phyloP scores from a whole-genome alignment of 352 stramenopile genomes.

The Peronospora destructor region DNA sequence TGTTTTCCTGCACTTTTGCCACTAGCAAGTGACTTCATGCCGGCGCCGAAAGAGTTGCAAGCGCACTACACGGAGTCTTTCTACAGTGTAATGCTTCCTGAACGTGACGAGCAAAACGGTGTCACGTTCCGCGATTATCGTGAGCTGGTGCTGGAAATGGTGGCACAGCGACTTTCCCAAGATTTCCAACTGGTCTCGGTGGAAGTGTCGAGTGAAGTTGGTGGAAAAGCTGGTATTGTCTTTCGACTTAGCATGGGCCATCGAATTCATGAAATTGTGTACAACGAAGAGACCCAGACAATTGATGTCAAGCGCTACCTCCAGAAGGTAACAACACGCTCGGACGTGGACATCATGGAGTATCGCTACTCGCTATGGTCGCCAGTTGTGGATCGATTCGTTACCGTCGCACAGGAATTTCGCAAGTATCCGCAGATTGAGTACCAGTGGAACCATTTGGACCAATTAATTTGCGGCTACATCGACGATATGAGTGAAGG shows the following conservation, averaged over 20 bases:
- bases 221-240: constrained; percentile 29
- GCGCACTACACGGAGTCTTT: constrained; percentile 81
- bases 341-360: constrained; percentile 73
- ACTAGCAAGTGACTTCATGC: constrained; percentile 88
- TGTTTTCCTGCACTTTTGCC: constrained; percentile 93
- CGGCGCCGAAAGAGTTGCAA: constrained; percentile 66
- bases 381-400: constrained; percentile 52
- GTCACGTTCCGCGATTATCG: constrained; percentile 66
- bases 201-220: constrained; percentile 32
- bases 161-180: constrained; percentile 73
- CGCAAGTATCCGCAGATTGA: constrained; percentile 76
- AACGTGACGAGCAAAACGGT: constrained; percentile 57
- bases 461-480: constrained; percentile 83
- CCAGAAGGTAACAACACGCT: constrained; percentile 51
- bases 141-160: constrained; percentile 82
- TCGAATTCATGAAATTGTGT: constrained; percentile 82
- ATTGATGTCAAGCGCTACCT: constrained; percentile 84
- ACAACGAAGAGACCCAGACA: constrained; percentile 80
- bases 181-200: constrained; percentile 84
- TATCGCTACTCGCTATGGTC: constrained; percentile 82
- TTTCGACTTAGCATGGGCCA: constrained; percentile 84
- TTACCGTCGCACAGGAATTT: constrained; percentile 68
- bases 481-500: constrained; percentile 82
- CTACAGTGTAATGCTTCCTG: constrained; percentile 76
- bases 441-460: constrained; percentile 82